Percentiles rank a stretch among this genome's conserved stretches.
Conservation (phyloP, 306 rosid species). For the Morella rubra region DNA sequence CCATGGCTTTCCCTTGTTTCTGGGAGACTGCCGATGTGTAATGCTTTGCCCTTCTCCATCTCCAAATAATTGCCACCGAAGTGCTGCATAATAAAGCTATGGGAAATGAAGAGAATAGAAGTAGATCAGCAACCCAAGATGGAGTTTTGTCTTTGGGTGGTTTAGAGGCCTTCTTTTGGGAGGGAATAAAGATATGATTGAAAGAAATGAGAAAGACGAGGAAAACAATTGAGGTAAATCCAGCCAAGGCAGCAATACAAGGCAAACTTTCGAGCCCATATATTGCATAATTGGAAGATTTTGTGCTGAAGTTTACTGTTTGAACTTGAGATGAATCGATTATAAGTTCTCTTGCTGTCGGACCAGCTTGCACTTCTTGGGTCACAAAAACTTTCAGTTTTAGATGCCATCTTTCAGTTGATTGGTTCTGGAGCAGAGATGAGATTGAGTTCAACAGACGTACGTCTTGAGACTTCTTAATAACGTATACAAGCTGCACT, state of each 20-base stretch:
- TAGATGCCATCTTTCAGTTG: conserved; percentile 41
- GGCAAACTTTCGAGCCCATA: conserved; percentile 59
- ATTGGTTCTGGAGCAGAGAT: conserved; percentile 45
- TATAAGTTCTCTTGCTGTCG: conserved; percentile 45
- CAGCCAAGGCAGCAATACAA: conserved; percentile 65
- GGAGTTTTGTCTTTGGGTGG: conserved; percentile 50
- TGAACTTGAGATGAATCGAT: conserved; percentile 42
- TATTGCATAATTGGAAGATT: conserved; percentile 45
- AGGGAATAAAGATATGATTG: conserved; percentile 55
- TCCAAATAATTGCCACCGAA: conserved; percentile 44
- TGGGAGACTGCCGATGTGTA: conserved; percentile 31
- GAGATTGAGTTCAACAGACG: conserved; percentile 61
- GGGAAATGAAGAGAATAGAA: conserved; percentile 56
- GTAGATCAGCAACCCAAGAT: conserved; percentile 62
- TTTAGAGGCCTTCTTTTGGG: conserved; percentile 36
- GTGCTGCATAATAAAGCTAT: conserved; percentile 46
- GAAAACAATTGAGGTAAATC: conserved; percentile 52
- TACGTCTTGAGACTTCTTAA: conserved; percentile 61
- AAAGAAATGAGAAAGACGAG: conserved; percentile 45
- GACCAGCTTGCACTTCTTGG: conserved; percentile 53
- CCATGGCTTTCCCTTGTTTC: conserved; percentile 38
- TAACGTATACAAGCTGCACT: conserved; percentile 60
- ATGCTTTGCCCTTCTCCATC: conserved; percentile 67
- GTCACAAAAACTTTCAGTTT: conserved; percentile 69
- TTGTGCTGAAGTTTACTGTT: conserved; percentile 45